A percentile compares a stretch with the other conserved stretches of the same genome.
Conservation (phyloP, 441 rosid genomes). For the Gossypium gossypioides region DNA sequence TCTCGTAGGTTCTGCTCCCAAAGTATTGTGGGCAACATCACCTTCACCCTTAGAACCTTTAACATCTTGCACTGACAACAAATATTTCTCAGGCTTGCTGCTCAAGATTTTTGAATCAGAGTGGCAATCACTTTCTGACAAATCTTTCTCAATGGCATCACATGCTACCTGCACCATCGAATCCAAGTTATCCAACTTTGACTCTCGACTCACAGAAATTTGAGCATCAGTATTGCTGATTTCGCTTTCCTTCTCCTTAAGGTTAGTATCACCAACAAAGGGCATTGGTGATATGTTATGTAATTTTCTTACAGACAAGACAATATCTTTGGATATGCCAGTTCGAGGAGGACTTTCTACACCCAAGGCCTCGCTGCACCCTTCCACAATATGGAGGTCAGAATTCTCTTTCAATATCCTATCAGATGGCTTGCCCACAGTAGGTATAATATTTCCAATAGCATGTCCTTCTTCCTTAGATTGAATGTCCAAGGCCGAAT, state of each 20-base stretch:
- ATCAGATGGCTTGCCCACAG: constrained; percentile 26
- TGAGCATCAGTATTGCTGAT: constrained; percentile 18
- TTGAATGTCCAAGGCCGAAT: constrained; percentile 23
- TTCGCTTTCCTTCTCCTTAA: constrained; percentile 25
- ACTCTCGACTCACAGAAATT: constrained; percentile 17
- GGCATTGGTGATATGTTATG: constrained; percentile 16
- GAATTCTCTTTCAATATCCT: constrained; percentile 24
- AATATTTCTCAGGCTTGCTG: constrained; percentile 23
- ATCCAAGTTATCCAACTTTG: constrained; percentile 24
- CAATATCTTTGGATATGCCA: constrained; percentile 20
- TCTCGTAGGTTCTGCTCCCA: constrained; percentile 23
- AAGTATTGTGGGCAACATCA: constrained; percentile 22
- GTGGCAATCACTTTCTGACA: constrained; percentile 17
- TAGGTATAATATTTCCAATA: constrained; percentile 13
- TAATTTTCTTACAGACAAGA: constrained; percentile 11
- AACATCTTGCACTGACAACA: constrained; percentile 18
- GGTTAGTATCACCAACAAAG: constrained; percentile 15
- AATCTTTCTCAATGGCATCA: constrained; percentile 17
- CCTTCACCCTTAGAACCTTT: constrained; percentile 21
- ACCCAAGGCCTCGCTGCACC: constrained; percentile 22
- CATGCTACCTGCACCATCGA: constrained; percentile 16
- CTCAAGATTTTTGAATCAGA: constrained; percentile 19
- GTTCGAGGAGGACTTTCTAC: constrained; percentile 14
- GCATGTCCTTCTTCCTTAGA: constrained; percentile 24
- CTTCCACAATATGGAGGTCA: constrained; percentile 27